Conservation (phyloP, 2,329 filamentous ascomycete genomes). For the Colletotrichum brevisporum region DNA sequence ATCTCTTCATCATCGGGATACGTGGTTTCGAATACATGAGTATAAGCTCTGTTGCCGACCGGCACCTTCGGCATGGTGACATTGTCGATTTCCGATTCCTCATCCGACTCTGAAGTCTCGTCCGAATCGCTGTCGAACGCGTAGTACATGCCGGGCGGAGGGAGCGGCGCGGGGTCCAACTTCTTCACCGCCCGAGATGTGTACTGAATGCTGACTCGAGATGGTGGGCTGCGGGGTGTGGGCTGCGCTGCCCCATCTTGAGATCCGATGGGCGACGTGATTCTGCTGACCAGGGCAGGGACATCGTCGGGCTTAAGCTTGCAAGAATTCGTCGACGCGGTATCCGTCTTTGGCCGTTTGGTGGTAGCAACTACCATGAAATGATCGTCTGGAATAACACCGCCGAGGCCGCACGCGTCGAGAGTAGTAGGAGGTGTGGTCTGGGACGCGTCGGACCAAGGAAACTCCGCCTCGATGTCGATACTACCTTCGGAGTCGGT, state of each 20-base stretch:
- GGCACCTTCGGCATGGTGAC: constrained; percentile 47
- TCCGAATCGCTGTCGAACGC: constrained; percentile 60
- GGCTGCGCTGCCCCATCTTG: constrained; percentile 39
- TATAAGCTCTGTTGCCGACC: constrained; percentile 48
- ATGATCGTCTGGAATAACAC: constrained; percentile 74
- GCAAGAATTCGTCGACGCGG: not conserved
- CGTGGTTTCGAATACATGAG: constrained; percentile 54
- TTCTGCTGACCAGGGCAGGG: constrained; percentile 56
- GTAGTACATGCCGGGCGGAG: constrained; percentile 67
- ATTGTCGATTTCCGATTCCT: constrained; percentile 47
- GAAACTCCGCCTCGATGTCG: constrained; percentile 56
- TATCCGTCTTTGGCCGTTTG: constrained; percentile 54
- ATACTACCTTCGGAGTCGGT: constrained; percentile 55
- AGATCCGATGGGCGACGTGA: constrained; percentile 59
- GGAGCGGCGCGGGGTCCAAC: constrained; percentile 63
- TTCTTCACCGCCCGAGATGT: constrained; percentile 57
- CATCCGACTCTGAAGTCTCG: constrained; percentile 48
- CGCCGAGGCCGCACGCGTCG: constrained; percentile 71
- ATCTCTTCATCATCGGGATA: constrained; percentile 58
- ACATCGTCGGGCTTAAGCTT: constrained; percentile 49
- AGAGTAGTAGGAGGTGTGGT: constrained; percentile 57
- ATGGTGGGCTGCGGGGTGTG: not conserved
- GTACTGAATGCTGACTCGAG: constrained; percentile 61
- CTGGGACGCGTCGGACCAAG: constrained; percentile 61
- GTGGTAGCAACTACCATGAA: constrained; percentile 71